Conservation (phyloP, 179 eudicot genomes). For the Amaranthus tricolor region DNA sequence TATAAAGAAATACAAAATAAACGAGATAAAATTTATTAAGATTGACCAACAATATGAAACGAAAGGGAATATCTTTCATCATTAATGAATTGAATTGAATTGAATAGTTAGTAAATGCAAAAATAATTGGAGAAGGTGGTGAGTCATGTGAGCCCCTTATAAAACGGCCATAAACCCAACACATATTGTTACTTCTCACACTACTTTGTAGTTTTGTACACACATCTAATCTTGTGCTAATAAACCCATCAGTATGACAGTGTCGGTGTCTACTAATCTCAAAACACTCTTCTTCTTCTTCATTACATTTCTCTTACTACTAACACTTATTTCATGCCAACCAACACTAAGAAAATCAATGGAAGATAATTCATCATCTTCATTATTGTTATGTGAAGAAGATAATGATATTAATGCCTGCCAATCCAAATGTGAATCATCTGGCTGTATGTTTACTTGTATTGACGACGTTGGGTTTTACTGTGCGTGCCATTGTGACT, state of each 20-base stretch:
- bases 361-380: background rate
- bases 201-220: no score
- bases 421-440: constrained; percentile 13
- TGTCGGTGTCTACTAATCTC: constrained; percentile 14
- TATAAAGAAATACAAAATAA: no score
- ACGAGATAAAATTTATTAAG: no score
- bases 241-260: background rate
- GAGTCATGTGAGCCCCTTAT: background rate
- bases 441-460: constrained; percentile 27
- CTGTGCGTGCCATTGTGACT: constrained; percentile 28
- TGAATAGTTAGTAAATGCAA: no score
- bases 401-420: constrained; percentile 19
- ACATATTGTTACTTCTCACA: constrained; percentile 6
- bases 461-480: constrained; percentile 28
- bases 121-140: background rate
- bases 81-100: no score
- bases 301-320: background rate
- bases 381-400: constrained; percentile 19
- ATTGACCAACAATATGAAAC: no score
- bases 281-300: constrained; percentile 9
- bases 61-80: no score
- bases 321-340: constrained; percentile 8
- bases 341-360: background rate
- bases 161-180: background rate
- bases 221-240: background rate